phyloP scores from a whole-genome alignment of 257 asterid species.

The Marsdenia floribunda region DNA sequence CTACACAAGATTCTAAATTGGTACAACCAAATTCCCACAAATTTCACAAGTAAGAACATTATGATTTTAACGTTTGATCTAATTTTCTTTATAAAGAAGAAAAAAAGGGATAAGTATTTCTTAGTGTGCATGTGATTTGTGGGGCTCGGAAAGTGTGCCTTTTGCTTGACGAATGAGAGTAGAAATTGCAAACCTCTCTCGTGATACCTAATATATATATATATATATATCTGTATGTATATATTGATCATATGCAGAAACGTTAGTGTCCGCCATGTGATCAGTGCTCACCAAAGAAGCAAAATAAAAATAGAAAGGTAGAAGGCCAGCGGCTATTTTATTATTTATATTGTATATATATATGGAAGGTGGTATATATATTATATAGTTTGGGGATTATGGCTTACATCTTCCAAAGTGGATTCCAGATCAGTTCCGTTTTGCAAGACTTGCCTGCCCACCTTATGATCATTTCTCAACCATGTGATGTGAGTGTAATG shows the following conservation, averaged over 20 bases:
- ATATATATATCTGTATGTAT: too few species aligned
- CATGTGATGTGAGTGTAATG: not conserved
- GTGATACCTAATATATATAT: not conserved
- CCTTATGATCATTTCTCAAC: slow-evolving; percentile 2
- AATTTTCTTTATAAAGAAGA: too few species aligned
- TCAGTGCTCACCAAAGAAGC: slow-evolving; percentile 1
- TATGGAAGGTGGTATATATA: not conserved
- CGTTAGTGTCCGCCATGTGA: slow-evolving; percentile 20
- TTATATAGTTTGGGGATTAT: not conserved
- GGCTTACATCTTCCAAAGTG: not conserved
- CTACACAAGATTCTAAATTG: too few species aligned
- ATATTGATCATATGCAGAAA: not conserved
- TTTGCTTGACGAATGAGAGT: slow-evolving; percentile 17
- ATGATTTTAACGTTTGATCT: not conserved
- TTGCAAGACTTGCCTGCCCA: not conserved
- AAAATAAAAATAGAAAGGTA: not conserved
- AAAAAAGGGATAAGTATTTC: not conserved
- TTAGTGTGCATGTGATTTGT: slow-evolving; percentile 19
- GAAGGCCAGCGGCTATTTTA: not conserved
- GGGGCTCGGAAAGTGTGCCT: slow-evolving; percentile 10
- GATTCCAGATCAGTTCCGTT: slow-evolving; percentile 18
- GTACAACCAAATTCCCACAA: too few species aligned
- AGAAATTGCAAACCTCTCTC: not conserved
- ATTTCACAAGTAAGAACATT: too few species aligned
- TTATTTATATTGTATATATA: too few species aligned